These are phyloP conservation scores for Aphanomyces astaci DNA, from an alignment of 352 stramenopile genomes.

Conservation along the genomic window DNA sequence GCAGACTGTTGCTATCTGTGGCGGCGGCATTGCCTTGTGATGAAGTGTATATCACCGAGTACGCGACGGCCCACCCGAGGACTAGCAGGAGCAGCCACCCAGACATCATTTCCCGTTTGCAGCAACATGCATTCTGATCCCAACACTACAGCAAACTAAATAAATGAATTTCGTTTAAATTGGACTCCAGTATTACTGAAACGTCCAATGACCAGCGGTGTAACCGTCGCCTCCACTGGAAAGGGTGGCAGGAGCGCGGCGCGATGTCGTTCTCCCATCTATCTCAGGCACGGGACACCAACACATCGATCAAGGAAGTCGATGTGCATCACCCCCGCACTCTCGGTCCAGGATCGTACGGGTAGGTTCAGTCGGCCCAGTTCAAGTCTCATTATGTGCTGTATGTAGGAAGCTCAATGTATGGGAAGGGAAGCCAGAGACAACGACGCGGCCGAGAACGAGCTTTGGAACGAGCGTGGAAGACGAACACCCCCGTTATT, in stretches of 20 bases:
- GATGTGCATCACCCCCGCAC: neutral
- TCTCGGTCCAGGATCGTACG: slow-evolving; percentile 11
- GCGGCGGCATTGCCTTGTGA: neutral
- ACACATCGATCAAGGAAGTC: neutral
- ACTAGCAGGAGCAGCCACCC: slow-evolving; percentile 1
- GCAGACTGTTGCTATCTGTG: neutral
- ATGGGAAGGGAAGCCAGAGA: neutral
- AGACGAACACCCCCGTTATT: neutral
- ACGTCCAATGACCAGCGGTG: too few relatives aligned
- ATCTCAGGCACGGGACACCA: neutral
- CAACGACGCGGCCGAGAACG: neutral
- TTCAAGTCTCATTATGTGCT: too few relatives aligned
- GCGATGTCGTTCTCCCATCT: slow-evolving; percentile 14
- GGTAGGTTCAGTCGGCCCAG: neutral
- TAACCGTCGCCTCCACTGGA: slow-evolving; percentile 1
- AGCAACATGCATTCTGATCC: neutral
- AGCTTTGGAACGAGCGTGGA: slow-evolving; percentile 6
- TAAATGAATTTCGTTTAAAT: too few relatives aligned
- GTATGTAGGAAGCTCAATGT: neutral
- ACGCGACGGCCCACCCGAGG: slow-evolving; percentile 3
- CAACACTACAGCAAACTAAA: neutral
- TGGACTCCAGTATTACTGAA: too few relatives aligned
- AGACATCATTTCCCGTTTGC: neutral
- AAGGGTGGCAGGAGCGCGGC: neutral
- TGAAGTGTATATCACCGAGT: neutral